Conservation (phyloP, 2,329 filamentous ascomycete species). For the Cyphellophora attinorum region DNA sequence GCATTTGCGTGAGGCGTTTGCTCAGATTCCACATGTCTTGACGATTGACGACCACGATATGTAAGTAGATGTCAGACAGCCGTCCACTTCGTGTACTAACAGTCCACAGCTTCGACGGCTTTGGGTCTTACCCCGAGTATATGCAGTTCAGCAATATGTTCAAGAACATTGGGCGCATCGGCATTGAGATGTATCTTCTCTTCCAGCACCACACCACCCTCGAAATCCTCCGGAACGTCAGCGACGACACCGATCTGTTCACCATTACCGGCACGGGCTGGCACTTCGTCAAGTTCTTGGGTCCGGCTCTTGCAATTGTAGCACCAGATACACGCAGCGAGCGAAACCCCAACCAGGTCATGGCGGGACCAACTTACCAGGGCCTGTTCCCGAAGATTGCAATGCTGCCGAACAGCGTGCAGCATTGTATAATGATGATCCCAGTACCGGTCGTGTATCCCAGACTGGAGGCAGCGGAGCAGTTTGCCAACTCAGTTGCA, state of each 20-base stretch:
- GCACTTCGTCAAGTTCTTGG: slow-evolving; percentile 97
- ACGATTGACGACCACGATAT: slow-evolving; percentile 97
- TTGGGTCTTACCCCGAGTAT: slow-evolving; percentile 92
- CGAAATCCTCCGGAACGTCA: slow-evolving; percentile 83
- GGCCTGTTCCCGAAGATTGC: slow-evolving; percentile 94
- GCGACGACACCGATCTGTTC: slow-evolving; percentile 82
- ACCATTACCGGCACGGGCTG: slow-evolving; percentile 95
- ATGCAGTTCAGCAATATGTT: slow-evolving; percentile 98
- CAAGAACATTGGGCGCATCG: slow-evolving; percentile 93
- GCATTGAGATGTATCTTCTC: slow-evolving; percentile 93
- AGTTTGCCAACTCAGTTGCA: slow-evolving; percentile 79
- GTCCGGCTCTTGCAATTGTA: slow-evolving; percentile 79
- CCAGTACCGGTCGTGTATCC: slow-evolving; percentile 88
- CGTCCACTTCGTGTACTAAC: slow-evolving; percentile 1
- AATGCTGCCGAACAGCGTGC: slow-evolving; percentile 78
- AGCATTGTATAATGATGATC: slow-evolving; percentile 95
- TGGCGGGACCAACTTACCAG: slow-evolving; percentile 94
- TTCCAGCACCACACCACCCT: slow-evolving; percentile 97
- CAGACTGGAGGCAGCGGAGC: slow-evolving; percentile 81
- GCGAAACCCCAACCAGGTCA: slow-evolving; percentile 77
- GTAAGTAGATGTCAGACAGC: slow-evolving; percentile 64
- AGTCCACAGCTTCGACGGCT: slow-evolving; percentile 92
- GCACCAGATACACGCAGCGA: slow-evolving; percentile 90
- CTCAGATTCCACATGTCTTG: slow-evolving; percentile 88
- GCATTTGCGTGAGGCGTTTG: slow-evolving; percentile 86